Conservation (phyloP, 2,329 filamentous ascomycete genomes). For the Aspergillus sp. region DNA sequence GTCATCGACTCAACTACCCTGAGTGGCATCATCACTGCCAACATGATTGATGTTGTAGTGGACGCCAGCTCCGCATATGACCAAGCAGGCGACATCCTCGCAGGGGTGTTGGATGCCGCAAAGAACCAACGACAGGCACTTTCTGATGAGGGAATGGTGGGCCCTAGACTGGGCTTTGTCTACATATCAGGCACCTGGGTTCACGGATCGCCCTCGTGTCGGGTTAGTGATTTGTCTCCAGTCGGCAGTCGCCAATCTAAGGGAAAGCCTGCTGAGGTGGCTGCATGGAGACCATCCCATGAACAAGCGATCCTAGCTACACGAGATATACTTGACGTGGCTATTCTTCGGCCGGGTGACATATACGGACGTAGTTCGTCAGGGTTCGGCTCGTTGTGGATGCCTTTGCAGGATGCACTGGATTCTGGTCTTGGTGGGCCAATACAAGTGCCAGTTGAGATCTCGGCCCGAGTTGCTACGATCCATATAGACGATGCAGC, state of each 20-base stretch:
- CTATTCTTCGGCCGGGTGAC: neutral
- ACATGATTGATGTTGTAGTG: neutral
- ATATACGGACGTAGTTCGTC: neutral
- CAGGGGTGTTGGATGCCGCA: neutral
- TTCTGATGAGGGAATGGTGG: neutral
- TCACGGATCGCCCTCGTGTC: neutral
- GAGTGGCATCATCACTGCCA: neutral
- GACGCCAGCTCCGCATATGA: neutral
- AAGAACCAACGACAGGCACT: neutral
- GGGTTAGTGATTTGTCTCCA: neutral
- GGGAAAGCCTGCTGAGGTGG: neutral
- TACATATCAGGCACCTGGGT: neutral
- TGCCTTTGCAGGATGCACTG: neutral
- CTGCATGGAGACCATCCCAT: neutral
- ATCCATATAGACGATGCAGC: neutral
- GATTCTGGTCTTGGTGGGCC: neutral
- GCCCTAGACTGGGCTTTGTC: neutral
- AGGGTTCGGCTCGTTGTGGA: neutral
- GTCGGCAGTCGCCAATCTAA: neutral
- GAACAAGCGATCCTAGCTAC: neutral
- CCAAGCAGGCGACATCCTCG: neutral
- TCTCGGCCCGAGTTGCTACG: neutral
- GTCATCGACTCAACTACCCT: neutral
- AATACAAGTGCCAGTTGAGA: neutral
- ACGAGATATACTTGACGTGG: neutral